Evolutionary conservation across 192 early-diverging fungal genomes (phyloP).

Genomic region (Coemansia sp.): DNA sequence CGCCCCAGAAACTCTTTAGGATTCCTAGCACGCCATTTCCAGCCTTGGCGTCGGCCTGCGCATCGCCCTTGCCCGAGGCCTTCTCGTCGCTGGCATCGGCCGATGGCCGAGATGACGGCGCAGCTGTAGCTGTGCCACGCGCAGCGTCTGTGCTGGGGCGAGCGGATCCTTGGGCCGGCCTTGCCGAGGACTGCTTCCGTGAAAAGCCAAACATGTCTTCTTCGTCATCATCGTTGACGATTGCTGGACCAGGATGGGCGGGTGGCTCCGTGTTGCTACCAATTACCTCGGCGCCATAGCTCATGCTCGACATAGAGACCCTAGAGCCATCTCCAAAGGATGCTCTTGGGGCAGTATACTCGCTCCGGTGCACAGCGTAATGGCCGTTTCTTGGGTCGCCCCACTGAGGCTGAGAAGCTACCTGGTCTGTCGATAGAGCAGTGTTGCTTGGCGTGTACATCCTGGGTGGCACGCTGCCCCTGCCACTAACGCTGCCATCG

Average conservation of each 20-base stretch:
- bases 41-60: slow-evolving; percentile 56
- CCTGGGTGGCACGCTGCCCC: slow-evolving; percentile 18
- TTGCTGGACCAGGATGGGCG: background rate
- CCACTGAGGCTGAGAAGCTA: slow-evolving; percentile 29
- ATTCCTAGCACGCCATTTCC: slow-evolving; percentile 52
- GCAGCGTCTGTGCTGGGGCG: slow-evolving; percentile 24
- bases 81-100: slow-evolving; percentile 18
- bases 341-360: slow-evolving; percentile 18
- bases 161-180: slow-evolving; percentile 6
- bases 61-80: slow-evolving; percentile 11
- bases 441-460: slow-evolving; percentile 44
- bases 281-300: background rate
- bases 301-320: background rate
- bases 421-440: slow-evolving; percentile 3
- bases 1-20: slow-evolving; percentile 53
- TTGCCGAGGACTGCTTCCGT: slow-evolving; percentile 21
- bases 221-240: slow-evolving; percentile 34
- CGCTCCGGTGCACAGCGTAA: background rate
- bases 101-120: slow-evolving; percentile 18
- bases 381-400: slow-evolving; percentile 18
- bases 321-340: slow-evolving; percentile 13
- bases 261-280: background rate
- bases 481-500: background rate
- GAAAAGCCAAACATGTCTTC: slow-evolving; percentile 56
- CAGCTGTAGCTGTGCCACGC: slow-evolving; percentile 9